Evolutionary conservation across 768 basidiomycete species (phyloP), one percentile per base, ranked within the genome.

Genomic region (Lactarius tabidus): DNA sequence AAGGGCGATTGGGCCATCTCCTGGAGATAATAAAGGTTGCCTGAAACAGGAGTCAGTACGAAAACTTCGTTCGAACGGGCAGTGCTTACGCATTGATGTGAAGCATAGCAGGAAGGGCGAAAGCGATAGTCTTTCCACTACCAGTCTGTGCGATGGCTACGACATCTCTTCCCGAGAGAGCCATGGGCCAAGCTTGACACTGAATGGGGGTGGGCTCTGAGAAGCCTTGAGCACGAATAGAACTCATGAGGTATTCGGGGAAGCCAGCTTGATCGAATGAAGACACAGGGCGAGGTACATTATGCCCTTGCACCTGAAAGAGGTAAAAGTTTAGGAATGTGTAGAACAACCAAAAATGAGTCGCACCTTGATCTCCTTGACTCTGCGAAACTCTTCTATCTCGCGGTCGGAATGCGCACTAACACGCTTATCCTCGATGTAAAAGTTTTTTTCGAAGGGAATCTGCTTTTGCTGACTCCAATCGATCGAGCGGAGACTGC

Each of bases 161-260:
- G 43, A 98, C 83, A 77, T 99, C 96, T 66, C 93, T 84, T 61
- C 96, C 96, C 57, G 84, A 93, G 33, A 98, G 81, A 3, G 97
- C 96, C 95, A 98, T 98, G 0, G 97, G 97, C 97, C 97, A 99
- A 20, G 95, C 91, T 75, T 99, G 97, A 73, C 96, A 97, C 74
- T 99, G 97, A 73, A 99, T 98, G 57, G 97, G 89, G 8, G 96
- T 95, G 0, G 97, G 97, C 1, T 83, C 75, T 33, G 86, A 76
- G 79, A 99, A 99, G 36, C 97, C 97, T 78, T 97, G 94, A 12
- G 93, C 91, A 65, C 85, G 89, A 76, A 99, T 95, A 58, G 96
- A 92, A 59, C 85, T 78, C 88, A 98, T 87, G 66, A 99, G 84
- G 77, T 98, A 98, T 71, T 96, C 93, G 12, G 97, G 97, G 78